Percentiles rank a stretch among this genome's conserved stretches.
Evolutionary conservation across 1,139 yeast species (phyloP).

Genomic region (Suzukiozyma palmioleophila): DNA sequence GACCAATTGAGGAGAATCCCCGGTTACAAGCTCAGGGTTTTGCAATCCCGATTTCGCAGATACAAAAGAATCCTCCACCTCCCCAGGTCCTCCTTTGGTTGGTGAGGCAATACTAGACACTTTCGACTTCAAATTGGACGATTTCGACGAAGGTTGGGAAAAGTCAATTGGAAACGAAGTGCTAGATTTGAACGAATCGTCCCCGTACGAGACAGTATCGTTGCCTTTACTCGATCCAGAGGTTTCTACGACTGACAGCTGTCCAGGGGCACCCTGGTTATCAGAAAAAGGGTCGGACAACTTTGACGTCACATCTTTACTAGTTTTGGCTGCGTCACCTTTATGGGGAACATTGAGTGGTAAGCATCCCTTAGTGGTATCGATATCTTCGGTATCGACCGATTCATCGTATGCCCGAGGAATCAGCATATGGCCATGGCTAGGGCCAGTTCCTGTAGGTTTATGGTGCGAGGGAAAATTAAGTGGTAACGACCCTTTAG

Average conservation of each 20-base stretch:
- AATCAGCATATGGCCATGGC: constrained; percentile 1
- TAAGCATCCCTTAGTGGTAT: constrained; percentile 1
- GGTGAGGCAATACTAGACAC: background rate
- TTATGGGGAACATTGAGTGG: background rate
- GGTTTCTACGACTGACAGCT: too few species aligned
- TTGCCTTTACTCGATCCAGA: background rate
- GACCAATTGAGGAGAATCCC: constrained; percentile 1
- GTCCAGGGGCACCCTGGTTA: too few species aligned
- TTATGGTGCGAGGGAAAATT: too few species aligned
- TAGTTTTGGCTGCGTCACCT: too few species aligned
- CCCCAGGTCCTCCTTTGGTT: background rate
- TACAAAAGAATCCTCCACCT: constrained; percentile 2
- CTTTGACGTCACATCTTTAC: too few species aligned
- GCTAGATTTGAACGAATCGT: background rate
- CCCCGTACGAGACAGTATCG: background rate
- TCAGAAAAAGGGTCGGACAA: too few species aligned
- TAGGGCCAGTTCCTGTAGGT: too few species aligned
- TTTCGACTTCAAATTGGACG: background rate
- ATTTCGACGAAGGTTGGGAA: background rate
- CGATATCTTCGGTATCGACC: constrained; percentile 1
- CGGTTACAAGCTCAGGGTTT: background rate
- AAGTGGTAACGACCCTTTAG: background rate
- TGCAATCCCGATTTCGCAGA: constrained; percentile 2
- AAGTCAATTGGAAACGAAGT: background rate
- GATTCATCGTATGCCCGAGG: background rate